Evolutionary conservation across 345 rosid genomes (phyloP).

Genomic region (Eucalyptus rudis): DNA sequence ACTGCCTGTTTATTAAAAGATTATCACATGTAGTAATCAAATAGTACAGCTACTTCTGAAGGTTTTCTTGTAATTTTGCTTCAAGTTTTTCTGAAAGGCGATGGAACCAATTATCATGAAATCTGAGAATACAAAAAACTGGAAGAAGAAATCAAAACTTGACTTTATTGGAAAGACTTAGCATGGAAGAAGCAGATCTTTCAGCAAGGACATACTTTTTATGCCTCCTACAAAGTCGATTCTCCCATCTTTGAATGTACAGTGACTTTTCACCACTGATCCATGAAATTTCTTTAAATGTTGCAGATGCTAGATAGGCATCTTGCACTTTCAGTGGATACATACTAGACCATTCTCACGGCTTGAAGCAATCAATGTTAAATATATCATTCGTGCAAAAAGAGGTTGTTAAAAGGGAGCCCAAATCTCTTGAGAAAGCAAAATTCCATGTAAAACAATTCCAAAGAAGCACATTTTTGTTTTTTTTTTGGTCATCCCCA

Average conservation of each 20-base stretch:
- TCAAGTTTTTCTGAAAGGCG: not conserved
- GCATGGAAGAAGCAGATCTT: not conserved
- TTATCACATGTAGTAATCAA: not conserved
- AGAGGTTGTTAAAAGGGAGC: not conserved
- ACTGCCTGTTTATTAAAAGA: conserved; percentile 51
- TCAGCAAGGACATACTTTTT: not conserved
- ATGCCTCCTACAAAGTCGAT: not conserved
- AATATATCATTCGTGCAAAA: not conserved
- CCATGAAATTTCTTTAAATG: not conserved
- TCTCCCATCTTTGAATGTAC: not conserved
- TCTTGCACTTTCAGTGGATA: not conserved
- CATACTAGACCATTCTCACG: not conserved
- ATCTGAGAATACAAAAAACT: not conserved
- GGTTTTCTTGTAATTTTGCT: not conserved
- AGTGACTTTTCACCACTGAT: not conserved
- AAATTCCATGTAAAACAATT: not conserved
- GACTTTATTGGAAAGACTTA: not conserved
- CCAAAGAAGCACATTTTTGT: not conserved
- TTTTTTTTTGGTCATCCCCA: not conserved
- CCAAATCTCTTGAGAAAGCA: not conserved
- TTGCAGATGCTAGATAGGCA: not conserved
- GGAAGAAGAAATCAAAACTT: not conserved
- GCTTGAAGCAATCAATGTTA: not conserved
- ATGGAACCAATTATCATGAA: not conserved
- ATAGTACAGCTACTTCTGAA: not conserved